These are phyloP conservation scores for Nothopassalora personata DNA, from an alignment of 2,329 filamentous ascomycete genomes.

Conservation along the genomic window DNA sequence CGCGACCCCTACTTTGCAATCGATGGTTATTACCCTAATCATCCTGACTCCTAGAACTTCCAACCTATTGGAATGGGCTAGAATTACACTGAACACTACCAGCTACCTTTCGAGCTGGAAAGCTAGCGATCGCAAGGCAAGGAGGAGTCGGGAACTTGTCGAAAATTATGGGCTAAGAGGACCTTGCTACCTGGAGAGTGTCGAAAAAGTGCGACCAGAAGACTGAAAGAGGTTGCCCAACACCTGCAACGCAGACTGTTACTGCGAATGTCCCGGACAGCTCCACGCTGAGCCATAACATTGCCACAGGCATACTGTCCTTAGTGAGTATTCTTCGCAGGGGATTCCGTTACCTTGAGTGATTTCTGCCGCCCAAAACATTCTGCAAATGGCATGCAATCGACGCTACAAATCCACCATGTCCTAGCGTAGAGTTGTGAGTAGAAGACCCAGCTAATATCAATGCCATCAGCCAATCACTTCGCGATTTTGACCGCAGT, in stretches of 20 bases:
- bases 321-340: background rate
- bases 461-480: background rate
- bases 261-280: background rate
- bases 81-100: background rate
- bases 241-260: background rate
- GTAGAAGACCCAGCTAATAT: background rate
- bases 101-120: background rate
- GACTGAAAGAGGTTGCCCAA: background rate
- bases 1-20: background rate
- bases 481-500: background rate
- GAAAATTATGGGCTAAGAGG: background rate
- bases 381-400: background rate
- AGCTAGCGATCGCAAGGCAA: background rate
- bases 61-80: background rate
- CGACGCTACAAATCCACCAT: background rate
- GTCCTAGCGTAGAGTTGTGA: background rate
- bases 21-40: background rate
- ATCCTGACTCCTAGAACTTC: background rate
- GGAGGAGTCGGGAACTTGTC: background rate
- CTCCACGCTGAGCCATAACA: background rate
- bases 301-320: background rate
- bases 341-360: too few species aligned
- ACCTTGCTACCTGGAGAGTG: background rate
- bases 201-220: background rate
- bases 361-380: background rate